Evolutionary conservation across 495 filamentous ascomycete genomes (phyloP).

Genomic region (Diplogelasinospora grovesii): DNA sequence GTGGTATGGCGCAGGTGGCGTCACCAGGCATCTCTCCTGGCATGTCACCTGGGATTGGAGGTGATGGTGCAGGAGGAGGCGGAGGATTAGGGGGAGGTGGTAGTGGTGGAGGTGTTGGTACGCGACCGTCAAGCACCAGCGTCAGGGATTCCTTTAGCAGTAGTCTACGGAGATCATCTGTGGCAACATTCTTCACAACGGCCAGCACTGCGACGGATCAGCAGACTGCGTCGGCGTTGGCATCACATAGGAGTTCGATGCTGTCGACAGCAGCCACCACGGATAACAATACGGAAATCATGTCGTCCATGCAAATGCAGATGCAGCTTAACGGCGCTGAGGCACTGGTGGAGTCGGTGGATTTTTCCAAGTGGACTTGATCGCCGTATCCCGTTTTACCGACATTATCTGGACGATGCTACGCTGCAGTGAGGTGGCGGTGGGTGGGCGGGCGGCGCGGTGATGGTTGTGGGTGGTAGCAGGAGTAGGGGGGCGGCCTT

Average conservation of each 20-base stretch:
- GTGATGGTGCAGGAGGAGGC: no score
- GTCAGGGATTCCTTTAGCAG: slow-evolving; percentile 47
- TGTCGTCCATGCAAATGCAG: no score
- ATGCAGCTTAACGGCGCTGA: slow-evolving; percentile 35
- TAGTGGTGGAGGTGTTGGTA: no score
- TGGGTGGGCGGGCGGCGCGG: no score
- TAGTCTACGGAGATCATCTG: slow-evolving; percentile 44
- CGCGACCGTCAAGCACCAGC: slow-evolving; percentile 33
- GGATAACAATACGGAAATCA: slow-evolving; percentile 43
- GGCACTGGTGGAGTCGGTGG: slow-evolving; percentile 46
- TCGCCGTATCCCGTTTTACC: no score
- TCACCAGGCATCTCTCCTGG: slow-evolving; percentile 7
- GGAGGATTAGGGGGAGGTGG: no score
- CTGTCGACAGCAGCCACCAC: slow-evolving; percentile 42
- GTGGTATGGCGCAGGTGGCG: slow-evolving; percentile 10
- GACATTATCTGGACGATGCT: no score
- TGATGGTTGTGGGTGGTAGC: no score
- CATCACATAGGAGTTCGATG: slow-evolving; percentile 45
- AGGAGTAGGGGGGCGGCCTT: no score
- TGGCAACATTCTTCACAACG: slow-evolving; percentile 48
- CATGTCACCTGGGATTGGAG: no score
- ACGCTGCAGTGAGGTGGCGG: no score
- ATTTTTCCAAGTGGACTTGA: slow-evolving; percentile 57
- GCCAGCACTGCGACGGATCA: slow-evolving; percentile 40
- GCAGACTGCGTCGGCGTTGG: slow-evolving; percentile 38